A percentile compares a stretch with the other conserved stretches of the same genome.
Conservation (phyloP, 164 flowering plant genomes). For the Liriodendron chinense region DNA sequence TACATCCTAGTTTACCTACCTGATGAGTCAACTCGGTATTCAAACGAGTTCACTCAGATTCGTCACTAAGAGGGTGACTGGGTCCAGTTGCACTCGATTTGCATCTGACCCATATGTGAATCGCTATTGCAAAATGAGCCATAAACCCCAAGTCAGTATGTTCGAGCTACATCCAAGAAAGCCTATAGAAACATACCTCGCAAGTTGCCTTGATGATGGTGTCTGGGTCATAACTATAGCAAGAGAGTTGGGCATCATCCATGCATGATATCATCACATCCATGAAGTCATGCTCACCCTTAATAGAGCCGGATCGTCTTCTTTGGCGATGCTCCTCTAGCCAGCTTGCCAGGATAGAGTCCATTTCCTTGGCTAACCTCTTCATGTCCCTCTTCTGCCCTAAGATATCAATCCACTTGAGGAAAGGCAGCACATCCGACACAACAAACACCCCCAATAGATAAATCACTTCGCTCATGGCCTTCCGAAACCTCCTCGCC, state of each 20-base stretch:
- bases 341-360: neutral
- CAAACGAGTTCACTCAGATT: too few species aligned
- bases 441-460: neutral
- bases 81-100: too few species aligned
- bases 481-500: conserved; percentile 6
- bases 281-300: conserved; percentile 19
- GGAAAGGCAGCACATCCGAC: conserved; percentile 7
- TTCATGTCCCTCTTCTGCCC: conserved; percentile 6
- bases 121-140: too few species aligned
- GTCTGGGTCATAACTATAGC: conserved; percentile 1
- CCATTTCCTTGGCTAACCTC: conserved; percentile 5
- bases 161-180: too few species aligned
- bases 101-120: too few species aligned
- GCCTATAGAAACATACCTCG: conserved; percentile 4
- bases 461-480: neutral
- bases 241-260: conserved; percentile 6
- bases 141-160: too few species aligned
- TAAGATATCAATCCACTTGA: conserved; percentile 1
- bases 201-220: conserved; percentile 9
- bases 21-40: too few species aligned
- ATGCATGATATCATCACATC: conserved; percentile 23
- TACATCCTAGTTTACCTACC: too few species aligned
- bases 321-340: conserved; percentile 9
- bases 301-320: neutral
- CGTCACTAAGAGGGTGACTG: too few species aligned